Conservation (phyloP, 352 stramenopile species). For the Pythium insidiosum region DNA sequence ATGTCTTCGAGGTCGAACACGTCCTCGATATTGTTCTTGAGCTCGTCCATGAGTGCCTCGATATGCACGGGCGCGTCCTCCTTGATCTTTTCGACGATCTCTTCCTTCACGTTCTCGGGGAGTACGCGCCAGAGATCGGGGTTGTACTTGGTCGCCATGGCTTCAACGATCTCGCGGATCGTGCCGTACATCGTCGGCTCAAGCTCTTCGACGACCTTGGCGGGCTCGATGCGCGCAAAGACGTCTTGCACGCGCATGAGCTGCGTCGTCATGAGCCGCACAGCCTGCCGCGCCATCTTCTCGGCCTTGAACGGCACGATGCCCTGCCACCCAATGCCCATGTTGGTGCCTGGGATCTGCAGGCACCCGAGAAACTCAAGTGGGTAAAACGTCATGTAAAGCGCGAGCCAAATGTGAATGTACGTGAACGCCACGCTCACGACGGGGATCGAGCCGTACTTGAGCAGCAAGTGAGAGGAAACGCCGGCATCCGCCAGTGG, state of each 20-base stretch:
- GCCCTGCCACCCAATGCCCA: slow-evolving; percentile 95
- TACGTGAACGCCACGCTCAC: slow-evolving; percentile 91
- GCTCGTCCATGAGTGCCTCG: slow-evolving; percentile 91
- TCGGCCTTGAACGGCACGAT: slow-evolving; percentile 95
- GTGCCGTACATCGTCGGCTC: slow-evolving; percentile 88
- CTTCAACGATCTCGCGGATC: slow-evolving; percentile 81
- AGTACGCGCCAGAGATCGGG: slow-evolving; percentile 74
- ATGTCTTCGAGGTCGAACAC: slow-evolving; percentile 95
- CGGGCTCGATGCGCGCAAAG: slow-evolving; percentile 87
- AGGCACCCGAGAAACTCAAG: slow-evolving; percentile 89
- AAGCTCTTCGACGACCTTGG: slow-evolving; percentile 85
- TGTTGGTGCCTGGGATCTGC: slow-evolving; percentile 83
- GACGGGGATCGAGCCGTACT: slow-evolving; percentile 77
- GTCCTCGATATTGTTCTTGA: slow-evolving; percentile 92
- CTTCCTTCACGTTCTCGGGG: slow-evolving; percentile 72
- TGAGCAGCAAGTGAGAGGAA: slow-evolving; percentile 56
- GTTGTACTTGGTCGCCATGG: slow-evolving; percentile 86
- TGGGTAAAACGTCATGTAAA: slow-evolving; percentile 98
- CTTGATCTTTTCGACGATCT: slow-evolving; percentile 93
- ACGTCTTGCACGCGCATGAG: slow-evolving; percentile 90
- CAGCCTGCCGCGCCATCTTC: slow-evolving; percentile 92
- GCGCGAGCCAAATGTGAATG: slow-evolving; percentile 92
- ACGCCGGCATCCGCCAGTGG: slow-evolving; percentile 48
- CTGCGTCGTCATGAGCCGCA: slow-evolving; percentile 91
- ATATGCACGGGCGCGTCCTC: slow-evolving; percentile 89